A percentile compares a stretch with the other conserved stretches of the same genome.
phyloP scores from a whole-genome alignment of 2,329 filamentous ascomycete species.

The Cercospora zeae-maydis region DNA sequence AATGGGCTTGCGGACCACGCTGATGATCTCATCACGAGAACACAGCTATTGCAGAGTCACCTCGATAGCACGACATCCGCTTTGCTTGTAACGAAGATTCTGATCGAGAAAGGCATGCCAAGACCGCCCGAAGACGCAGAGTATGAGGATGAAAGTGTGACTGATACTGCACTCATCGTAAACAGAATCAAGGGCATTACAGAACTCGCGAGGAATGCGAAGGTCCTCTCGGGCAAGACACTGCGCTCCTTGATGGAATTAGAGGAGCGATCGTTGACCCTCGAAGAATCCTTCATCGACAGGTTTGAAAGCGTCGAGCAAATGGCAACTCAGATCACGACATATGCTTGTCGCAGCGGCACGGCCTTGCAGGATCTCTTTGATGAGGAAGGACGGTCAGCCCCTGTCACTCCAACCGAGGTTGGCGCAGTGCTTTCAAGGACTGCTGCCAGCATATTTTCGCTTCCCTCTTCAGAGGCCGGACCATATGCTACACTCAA shows the following conservation, averaged over 20 bases:
- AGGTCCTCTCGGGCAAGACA: conserved; percentile 77
- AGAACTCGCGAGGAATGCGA: conserved; percentile 73
- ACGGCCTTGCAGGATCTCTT: conserved; percentile 63
- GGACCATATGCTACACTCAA: conserved; percentile 69
- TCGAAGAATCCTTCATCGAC: conserved; percentile 63
- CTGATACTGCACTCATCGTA: conserved; percentile 56
- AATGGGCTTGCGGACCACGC: conserved; percentile 68
- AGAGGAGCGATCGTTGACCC: conserved; percentile 68
- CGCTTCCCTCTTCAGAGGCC: conserved; percentile 52
- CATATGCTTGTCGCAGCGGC: conserved; percentile 65
- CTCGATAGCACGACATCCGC: conserved; percentile 72
- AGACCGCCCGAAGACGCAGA: conserved; percentile 45
- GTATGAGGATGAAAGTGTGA: conserved; percentile 58
- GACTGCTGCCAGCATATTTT: conserved; percentile 52
- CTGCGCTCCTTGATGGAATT: conserved; percentile 74
- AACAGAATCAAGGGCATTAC: conserved; percentile 69
- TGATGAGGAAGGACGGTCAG: conserved; percentile 66
- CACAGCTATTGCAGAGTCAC: conserved; percentile 72
- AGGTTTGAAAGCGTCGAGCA: conserved; percentile 68
- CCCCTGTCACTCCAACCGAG: conserved; percentile 64
- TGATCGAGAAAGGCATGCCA: conserved; percentile 65
- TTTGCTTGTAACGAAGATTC: conserved; percentile 59
- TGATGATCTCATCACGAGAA: conserved; percentile 74
- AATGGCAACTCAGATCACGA: conserved; percentile 61
- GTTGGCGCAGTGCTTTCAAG: conserved; percentile 61